phyloP scores from a whole-genome alignment of 2,329 filamentous ascomycete species.

The Cercospora berteroae region DNA sequence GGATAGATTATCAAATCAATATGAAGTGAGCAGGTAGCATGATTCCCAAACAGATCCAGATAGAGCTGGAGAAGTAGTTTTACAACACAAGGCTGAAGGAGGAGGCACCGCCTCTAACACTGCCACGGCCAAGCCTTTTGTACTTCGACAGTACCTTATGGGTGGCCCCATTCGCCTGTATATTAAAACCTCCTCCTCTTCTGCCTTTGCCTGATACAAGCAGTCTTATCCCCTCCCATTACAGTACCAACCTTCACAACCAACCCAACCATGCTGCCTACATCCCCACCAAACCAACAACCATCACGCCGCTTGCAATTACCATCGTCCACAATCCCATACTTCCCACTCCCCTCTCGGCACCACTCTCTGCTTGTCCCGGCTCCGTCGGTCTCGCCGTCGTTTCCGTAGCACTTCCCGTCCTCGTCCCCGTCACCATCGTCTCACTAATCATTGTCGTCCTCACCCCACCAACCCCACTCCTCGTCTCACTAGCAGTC shows the following conservation, averaged over 20 bases:
- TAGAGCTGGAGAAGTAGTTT: neutral
- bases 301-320: too few relatives aligned
- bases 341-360: neutral
- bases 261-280: neutral
- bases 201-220: neutral
- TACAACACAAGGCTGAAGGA: neutral
- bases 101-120: neutral
- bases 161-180: neutral
- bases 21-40: too few relatives aligned
- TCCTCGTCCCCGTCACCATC: neutral
- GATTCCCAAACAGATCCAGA: too few relatives aligned
- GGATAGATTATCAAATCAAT: too few relatives aligned
- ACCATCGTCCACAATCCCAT: neutral
- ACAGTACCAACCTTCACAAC: neutral
- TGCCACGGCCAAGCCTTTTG: neutral
- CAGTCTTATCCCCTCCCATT: neutral
- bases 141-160: neutral
- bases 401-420: neutral
- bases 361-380: neutral
- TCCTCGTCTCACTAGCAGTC: constrained; percentile 13
- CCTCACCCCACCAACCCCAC: neutral
- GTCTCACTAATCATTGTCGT: neutral
- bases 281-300: neutral
- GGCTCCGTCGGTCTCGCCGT: neutral
- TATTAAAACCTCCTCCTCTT: neutral